These are phyloP conservation scores for Tuctoria greenei DNA, from an alignment of 176 grass and related monocot species.

Conservation along the genomic window DNA sequence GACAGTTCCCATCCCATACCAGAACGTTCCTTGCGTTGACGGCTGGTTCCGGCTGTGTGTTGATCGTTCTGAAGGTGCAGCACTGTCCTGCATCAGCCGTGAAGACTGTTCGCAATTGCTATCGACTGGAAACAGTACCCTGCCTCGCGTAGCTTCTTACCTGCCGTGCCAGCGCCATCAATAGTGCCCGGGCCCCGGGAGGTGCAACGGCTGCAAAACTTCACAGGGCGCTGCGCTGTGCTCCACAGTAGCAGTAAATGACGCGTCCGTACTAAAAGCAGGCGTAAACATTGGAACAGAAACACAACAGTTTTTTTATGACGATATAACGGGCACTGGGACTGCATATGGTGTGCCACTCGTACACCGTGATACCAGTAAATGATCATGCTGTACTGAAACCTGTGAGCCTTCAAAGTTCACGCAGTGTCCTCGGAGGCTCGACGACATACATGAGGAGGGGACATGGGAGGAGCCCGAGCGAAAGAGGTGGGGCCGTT, in stretches of 20 bases:
- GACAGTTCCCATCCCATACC: neutral
- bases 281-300: no score
- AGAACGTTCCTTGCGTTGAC: neutral
- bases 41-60: neutral
- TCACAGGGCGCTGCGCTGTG: neutral
- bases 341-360: neutral
- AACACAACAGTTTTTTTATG: no score
- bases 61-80: neutral
- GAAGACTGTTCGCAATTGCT: neutral
- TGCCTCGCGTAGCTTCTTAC: neutral
- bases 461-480: no score
- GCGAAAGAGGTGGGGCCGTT: no score
- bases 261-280: neutral
- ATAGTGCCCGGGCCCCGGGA: neutral
- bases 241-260: neutral
- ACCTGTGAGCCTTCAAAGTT: no score
- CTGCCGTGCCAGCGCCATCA: slow-evolving; percentile 21
- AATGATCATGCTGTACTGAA: neutral
- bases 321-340: neutral
- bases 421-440: no score
- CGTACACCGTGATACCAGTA: slow-evolving; percentile 8
- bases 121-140: neutral
- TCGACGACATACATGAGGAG: no score
- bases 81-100: neutral
- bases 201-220: neutral